These are phyloP conservation scores for Torulaspora indica DNA, from an alignment of 805 yeast genomes.

Conservation along the genomic window DNA sequence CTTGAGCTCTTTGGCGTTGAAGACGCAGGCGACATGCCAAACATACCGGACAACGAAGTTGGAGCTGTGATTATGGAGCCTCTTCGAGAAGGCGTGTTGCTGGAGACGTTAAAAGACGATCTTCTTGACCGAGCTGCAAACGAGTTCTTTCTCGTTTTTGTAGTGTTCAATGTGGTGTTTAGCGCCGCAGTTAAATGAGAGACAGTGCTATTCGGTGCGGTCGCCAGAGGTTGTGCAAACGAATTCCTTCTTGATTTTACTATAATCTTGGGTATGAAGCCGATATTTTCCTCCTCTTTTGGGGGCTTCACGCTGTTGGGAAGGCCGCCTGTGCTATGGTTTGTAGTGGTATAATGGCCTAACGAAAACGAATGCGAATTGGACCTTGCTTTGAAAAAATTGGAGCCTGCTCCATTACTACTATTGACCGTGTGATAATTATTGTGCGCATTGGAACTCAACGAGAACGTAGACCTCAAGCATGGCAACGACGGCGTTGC, in stretches of 20 bases:
- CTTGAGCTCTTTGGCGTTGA: slow-evolving; percentile 18
- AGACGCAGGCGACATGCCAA: slow-evolving; percentile 12
- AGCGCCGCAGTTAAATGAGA: slow-evolving; percentile 19
- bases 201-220: slow-evolving; percentile 9
- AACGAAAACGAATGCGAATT: slow-evolving; percentile 27
- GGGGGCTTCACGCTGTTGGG: background rate
- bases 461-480: slow-evolving; percentile 17
- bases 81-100: slow-evolving; percentile 29
- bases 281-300: slow-evolving; percentile 31
- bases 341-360: slow-evolving; percentile 1
- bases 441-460: slow-evolving; percentile 5
- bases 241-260: slow-evolving; percentile 36
- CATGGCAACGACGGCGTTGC: slow-evolving; percentile 10
- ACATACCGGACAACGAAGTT: slow-evolving; percentile 18
- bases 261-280: slow-evolving; percentile 36
- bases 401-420: slow-evolving; percentile 20
- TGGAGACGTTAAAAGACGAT: slow-evolving; percentile 30
- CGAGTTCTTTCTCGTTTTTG: slow-evolving; percentile 35
- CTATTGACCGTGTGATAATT: slow-evolving; percentile 5
- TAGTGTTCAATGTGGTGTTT: slow-evolving; percentile 23
- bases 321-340: background rate
- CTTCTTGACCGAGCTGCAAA: slow-evolving; percentile 31
- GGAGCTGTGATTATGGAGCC: slow-evolving; percentile 29
- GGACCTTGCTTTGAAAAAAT: slow-evolving; percentile 30
- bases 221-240: slow-evolving; percentile 16